A percentile compares a stretch with the other conserved stretches of the same genome.
phyloP scores from a whole-genome alignment of 2,329 filamentous ascomycete species.

The Cytospora chrysosperma region DNA sequence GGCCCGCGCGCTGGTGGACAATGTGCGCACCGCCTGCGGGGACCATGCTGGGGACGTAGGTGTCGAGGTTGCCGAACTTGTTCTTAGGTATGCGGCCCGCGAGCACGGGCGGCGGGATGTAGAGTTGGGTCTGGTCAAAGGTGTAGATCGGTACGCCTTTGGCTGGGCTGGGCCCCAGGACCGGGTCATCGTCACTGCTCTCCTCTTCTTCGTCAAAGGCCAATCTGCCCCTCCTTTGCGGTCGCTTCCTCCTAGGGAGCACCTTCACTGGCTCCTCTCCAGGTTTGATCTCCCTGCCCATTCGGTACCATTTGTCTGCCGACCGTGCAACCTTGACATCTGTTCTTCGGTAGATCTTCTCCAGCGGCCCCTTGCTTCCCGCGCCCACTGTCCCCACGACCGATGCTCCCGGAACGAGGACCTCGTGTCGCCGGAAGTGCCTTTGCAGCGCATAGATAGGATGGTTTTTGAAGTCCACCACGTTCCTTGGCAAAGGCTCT shows the following conservation, averaged over 20 bases:
- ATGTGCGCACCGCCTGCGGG: conserved; percentile 79
- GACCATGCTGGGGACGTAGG: conserved; percentile 91
- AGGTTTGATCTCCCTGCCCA: conserved; percentile 75
- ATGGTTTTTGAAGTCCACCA: conserved; percentile 85
- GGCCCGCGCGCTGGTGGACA: conserved; percentile 56
- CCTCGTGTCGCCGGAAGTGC: conserved; percentile 80
- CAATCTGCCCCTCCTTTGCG: conserved; percentile 26
- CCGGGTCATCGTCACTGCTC: conserved; percentile 44
- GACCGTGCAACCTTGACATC: conserved; percentile 79
- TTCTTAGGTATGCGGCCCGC: conserved; percentile 82
- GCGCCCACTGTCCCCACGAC: conserved; percentile 76
- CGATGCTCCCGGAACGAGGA: conserved; percentile 68
- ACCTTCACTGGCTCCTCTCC: conserved; percentile 83
- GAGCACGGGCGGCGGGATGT: conserved; percentile 73
- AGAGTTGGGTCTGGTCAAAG: conserved; percentile 67
- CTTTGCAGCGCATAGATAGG: conserved; percentile 81
- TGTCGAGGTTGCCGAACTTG: conserved; percentile 88
- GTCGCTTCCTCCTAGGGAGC: conserved; percentile 49
- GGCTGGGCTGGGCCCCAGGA: conserved; percentile 42
- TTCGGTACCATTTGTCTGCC: conserved; percentile 85
- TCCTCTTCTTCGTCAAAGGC: conserved; percentile 41
- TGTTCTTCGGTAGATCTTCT: conserved; percentile 76
- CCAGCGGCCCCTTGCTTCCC: conserved; percentile 61
- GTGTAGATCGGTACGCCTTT: conserved; percentile 59
- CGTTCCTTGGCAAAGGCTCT: conserved; percentile 83